These are phyloP conservation scores for Coffea canephora DNA, from an alignment of 257 asterid genomes.

Conservation along the genomic window DNA sequence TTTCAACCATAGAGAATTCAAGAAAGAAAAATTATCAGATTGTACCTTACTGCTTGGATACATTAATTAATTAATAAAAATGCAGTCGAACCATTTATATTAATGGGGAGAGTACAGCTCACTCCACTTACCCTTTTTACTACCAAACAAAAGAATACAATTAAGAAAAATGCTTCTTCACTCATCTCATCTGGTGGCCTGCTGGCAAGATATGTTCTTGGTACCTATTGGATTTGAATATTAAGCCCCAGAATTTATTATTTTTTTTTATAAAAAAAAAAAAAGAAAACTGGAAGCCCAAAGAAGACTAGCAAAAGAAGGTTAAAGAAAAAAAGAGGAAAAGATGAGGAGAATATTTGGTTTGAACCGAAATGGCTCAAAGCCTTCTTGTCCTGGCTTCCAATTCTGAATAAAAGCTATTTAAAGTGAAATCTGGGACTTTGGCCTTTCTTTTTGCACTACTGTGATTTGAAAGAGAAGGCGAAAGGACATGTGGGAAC, in stretches of 20 bases:
- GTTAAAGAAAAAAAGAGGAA: slow-evolving; percentile 10
- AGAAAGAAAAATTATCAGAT: not conserved
- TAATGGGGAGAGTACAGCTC: slow-evolving; percentile 35
- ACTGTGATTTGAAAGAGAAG: slow-evolving; percentile 5
- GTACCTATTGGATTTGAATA: not conserved
- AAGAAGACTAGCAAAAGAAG: not conserved
- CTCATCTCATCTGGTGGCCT: slow-evolving; percentile 12
- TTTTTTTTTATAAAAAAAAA: not conserved
- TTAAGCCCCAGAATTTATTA: not conserved
- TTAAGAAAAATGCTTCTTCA: slow-evolving; percentile 8
- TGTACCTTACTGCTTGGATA: slow-evolving; percentile 16
- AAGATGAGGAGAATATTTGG: not conserved
- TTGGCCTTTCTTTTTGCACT: slow-evolving; percentile 5
- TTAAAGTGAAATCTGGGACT: slow-evolving; percentile 6
- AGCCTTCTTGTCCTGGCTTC: slow-evolving; percentile 11
- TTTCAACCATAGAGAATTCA: slow-evolving; percentile 3
- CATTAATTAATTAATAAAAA: slow-evolving; percentile 7
- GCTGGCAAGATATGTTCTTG: slow-evolving; percentile 8
- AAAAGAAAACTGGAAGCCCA: not conserved
- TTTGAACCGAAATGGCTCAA: slow-evolving; percentile 26
- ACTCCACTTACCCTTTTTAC: slow-evolving; percentile 30
- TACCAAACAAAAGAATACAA: slow-evolving; percentile 18
- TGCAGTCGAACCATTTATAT: slow-evolving; percentile 12
- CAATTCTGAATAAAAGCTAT: not conserved
- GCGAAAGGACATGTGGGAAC: not conserved